Conservation (phyloP, 768 basidiomycete genomes). For the Suillus occidentalis region DNA sequence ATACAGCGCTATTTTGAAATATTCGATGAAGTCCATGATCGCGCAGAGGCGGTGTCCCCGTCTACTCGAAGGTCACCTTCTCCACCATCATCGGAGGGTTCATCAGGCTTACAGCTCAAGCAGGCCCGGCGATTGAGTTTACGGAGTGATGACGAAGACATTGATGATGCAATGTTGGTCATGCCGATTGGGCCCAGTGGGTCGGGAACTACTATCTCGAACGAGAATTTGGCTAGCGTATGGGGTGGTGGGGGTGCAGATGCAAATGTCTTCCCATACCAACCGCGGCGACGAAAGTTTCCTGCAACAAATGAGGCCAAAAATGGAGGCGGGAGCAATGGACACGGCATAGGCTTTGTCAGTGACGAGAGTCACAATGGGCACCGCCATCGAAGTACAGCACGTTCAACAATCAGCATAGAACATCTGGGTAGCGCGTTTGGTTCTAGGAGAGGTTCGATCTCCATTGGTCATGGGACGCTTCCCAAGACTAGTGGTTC, state of each 20-base stretch:
- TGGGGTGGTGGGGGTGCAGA: conserved; percentile 25
- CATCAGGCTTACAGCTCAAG: conserved; percentile 25
- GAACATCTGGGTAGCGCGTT: conserved; percentile 39
- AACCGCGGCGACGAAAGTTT: conserved; percentile 44
- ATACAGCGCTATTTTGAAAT: conserved; percentile 84
- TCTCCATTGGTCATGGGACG: conserved; percentile 63
- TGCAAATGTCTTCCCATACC: conserved; percentile 26
- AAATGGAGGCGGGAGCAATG: conserved; percentile 2
- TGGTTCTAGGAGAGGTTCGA: conserved; percentile 52
- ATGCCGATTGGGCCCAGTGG: conserved; percentile 61
- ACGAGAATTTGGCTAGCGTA: conserved; percentile 18
- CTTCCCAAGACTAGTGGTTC: conserved; percentile 64
- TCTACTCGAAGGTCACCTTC: conserved; percentile 24
- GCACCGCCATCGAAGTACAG: conserved; percentile 38
- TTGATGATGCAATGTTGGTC: conserved; percentile 73
- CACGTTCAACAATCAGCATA: conserved; percentile 64
- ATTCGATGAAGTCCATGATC: conserved; percentile 79
- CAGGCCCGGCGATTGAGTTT: conserved; percentile 25
- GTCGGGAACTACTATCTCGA: conserved; percentile 11
- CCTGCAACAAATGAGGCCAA: conserved; percentile 20
- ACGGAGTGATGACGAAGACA: conserved; percentile 60
- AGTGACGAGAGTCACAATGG: conserved; percentile 31
- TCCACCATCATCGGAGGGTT: conserved; percentile 23
- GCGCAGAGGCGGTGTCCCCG: conserved; percentile 55
- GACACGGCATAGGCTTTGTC: conserved; percentile 33